Base-by-base conservation (phyloP, 768 basidiomycete species). In the Dacryopinax primogenitus region DNA sequence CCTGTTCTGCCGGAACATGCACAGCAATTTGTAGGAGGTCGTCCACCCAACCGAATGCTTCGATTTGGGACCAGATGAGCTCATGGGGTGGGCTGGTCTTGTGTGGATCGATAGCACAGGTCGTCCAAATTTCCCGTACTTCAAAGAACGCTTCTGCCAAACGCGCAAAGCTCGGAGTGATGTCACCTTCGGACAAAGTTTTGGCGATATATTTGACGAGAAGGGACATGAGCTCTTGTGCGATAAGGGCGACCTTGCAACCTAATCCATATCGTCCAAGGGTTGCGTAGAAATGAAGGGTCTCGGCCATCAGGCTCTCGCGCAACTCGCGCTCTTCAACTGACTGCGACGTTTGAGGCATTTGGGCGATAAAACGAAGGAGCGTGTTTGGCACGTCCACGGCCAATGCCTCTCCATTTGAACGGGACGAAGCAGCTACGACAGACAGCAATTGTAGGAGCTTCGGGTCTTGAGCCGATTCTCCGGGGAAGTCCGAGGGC, bases 71-170 rank as follows among this genome's bases (percentile, higher is more conserved):
- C 94, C 95, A 98, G 9, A 88, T 75, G 62, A 97, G 84, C 63
- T 90, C 91, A 74, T 98, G 95, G 7, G 79, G 80, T 0, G 92
- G 92, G 1, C 85, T 87, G 6, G 92, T 94, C 64, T 80, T 79
- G 72, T 98, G 95, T 4, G 95, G 94, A 71, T 98, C 88, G n/a
- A 84, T 81, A 0, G 92, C 91, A 69, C 90, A 94, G 1, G 82
- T 78, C 4, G 79, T 86, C 93, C 92, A 97, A 0, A 79, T 76
- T 66, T 83, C 82, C 1, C 91, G 68, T 9, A 92, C 75, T 11
- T 76, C 74, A 3, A 81, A 75, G 82, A 87, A 92, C 1, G 83
- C 78, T 30, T 73, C 66, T 37, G 75, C 76, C 41, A 83, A 77
- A 26, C 64, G 70, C 64, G 63, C 66, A 21, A 37, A 34, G 13